Evolutionary conservation across 371 early-diverging fungal genomes (phyloP).

Genomic region (Globomyces sp.): DNA sequence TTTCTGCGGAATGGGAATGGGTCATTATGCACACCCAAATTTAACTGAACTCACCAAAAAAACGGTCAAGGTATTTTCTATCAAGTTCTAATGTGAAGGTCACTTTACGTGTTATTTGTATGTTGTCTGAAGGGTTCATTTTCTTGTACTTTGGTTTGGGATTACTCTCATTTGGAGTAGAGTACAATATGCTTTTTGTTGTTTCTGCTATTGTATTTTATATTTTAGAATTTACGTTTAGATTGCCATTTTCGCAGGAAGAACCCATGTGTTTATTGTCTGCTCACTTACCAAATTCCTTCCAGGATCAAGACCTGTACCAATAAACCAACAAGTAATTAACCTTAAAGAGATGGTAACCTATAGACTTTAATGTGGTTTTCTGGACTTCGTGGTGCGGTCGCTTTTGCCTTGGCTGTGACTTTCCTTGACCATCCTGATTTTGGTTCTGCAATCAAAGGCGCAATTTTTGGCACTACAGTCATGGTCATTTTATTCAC

Average conservation of each 20-base stretch:
- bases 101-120: constrained; percentile 41
- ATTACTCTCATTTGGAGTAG: constrained; percentile 49
- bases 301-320: constrained; percentile 29
- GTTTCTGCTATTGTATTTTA: constrained; percentile 33
- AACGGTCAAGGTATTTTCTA: constrained; percentile 33
- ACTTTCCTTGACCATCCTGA: constrained; percentile 50
- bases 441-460: constrained; percentile 42
- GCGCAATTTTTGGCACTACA: constrained; percentile 51
- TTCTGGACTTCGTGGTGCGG: constrained; percentile 54
- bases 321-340: constrained; percentile 43
- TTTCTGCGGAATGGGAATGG: constrained; percentile 53
- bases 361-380: constrained; percentile 44
- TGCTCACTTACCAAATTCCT: constrained; percentile 51
- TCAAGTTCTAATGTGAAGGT: constrained; percentile 24
- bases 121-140: constrained; percentile 51
- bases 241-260: constrained; percentile 47
- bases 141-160: constrained; percentile 56
- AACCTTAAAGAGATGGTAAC: neutral
- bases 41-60: constrained; percentile 34
- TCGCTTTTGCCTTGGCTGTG: constrained; percentile 59
- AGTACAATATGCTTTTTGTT: constrained; percentile 45
- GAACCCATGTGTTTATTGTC: constrained; percentile 57
- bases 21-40: constrained; percentile 51
- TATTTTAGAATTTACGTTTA: constrained; percentile 8
- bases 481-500: constrained; percentile 51